A percentile compares a stretch with the other conserved stretches of the same genome.
These are phyloP conservation scores for Solanum chiquidenum DNA, from an alignment of 257 asterid species.

Conservation along the genomic window DNA sequence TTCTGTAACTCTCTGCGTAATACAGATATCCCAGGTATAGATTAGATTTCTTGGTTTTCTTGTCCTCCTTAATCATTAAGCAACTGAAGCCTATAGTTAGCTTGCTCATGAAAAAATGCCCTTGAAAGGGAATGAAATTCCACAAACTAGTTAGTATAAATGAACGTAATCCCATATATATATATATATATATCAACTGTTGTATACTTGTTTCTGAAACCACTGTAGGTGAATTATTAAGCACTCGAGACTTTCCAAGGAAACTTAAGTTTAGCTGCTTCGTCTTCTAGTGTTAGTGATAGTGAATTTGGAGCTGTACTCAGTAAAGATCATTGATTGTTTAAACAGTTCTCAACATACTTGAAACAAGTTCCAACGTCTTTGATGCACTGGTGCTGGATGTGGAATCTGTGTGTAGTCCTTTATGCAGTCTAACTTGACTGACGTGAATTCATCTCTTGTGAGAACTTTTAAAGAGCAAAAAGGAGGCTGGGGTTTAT, in stretches of 20 bases:
- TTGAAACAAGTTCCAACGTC: background rate
- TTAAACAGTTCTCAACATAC: background rate
- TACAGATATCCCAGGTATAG: constrained; percentile 70
- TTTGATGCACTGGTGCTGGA: background rate
- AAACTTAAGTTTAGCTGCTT: background rate
- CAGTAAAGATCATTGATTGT: background rate
- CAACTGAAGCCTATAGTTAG: background rate
- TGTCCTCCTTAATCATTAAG: background rate
- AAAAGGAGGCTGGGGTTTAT: background rate
- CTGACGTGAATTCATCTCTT: background rate
- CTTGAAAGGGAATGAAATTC: background rate
- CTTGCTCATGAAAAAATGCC: background rate
- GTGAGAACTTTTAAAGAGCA: background rate
- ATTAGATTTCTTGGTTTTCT: constrained; percentile 1
- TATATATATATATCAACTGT: background rate
- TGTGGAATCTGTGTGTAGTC: background rate
- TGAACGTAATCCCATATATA: background rate
- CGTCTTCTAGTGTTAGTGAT: background rate
- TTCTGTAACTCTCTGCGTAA: constrained; percentile 38
- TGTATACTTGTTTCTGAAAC: background rate
- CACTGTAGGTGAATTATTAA: background rate
- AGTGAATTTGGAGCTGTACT: background rate
- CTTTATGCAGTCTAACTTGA: background rate
- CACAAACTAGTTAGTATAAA: background rate
- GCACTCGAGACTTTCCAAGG: background rate